Evolutionary conservation across 2,329 filamentous ascomycete genomes (phyloP).

Genomic region (Aulographum hederae): DNA sequence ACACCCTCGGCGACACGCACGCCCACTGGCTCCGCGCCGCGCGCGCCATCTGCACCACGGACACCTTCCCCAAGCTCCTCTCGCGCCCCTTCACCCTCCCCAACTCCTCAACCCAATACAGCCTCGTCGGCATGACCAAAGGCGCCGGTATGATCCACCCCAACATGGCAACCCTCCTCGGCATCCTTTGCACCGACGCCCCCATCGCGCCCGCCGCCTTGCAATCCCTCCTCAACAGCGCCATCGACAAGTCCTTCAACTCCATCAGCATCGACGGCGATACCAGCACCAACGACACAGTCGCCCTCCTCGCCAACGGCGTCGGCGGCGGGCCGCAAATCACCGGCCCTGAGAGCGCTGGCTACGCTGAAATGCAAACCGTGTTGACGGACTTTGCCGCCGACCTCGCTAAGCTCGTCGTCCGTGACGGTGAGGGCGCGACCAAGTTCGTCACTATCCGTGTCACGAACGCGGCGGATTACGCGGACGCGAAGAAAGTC

Average conservation of each 20-base stretch:
- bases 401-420: conserved; percentile 78
- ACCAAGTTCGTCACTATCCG: conserved; percentile 95
- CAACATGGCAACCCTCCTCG: conserved; percentile 93
- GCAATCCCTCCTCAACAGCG: conserved; percentile 49
- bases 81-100: conserved; percentile 73
- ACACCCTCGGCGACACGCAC: conserved; percentile 55
- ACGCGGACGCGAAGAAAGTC: conserved; percentile 56
- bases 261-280: conserved; percentile 94
- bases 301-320: conserved; percentile 88
- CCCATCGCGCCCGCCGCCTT: conserved; percentile 54
- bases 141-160: conserved; percentile 98
- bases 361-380: conserved; percentile 52
- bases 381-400: conserved; percentile 62
- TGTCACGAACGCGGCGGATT: conserved; percentile 53
- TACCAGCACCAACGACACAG: conserved; percentile 92
- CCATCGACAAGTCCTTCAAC: conserved; percentile 80
- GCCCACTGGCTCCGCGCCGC: conserved; percentile 75
- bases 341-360: conserved; percentile 13
- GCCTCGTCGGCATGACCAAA: conserved; percentile 89
- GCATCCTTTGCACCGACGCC: conserved; percentile 81
- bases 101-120: conserved; percentile 58
- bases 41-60: conserved; percentile 89
- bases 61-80: conserved; percentile 92
- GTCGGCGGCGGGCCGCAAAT: conserved; percentile 60
- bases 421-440: conserved; percentile 90